Evolutionary conservation across 1,284 basidiomycete genomes (phyloP), one percentile per base, ranked within the genome.

Genomic region (Microbotryum silenes-acaulis): DNA sequence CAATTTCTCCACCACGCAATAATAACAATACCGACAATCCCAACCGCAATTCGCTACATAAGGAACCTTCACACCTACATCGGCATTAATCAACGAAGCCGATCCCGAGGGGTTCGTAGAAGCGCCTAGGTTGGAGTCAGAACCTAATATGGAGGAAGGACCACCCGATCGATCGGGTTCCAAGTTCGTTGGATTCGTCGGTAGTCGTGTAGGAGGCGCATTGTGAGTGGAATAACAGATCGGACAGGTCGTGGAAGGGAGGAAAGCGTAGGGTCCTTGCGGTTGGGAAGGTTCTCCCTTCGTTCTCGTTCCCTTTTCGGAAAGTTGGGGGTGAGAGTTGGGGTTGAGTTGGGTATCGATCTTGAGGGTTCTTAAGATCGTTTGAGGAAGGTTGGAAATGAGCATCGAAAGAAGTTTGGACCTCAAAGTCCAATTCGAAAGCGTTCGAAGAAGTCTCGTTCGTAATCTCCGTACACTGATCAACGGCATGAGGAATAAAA

Each of bases 401-500:
- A 71, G 27, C 6, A 48, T 10, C 47, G 54, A 59, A 29, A 66
- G 51, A 10, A 57, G 54, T 31, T 23, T 51, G 31, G 59, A 65
- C 45, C 51, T 55, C 44, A 47, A 60, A 29, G 61, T 56, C 23
- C 51, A 54, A 27, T 45, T 50, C 37, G 74, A 75, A 48, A 72
- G 60, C 53, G 72, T 49, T 61, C 80, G 80, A 56, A 77, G 75
- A 47, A 87, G 63, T 37, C 82, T 80, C 52, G 85, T 81, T 42
- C 88, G 66, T 44, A 78, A 27, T 85, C 77, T 49, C 80, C 79
- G 67, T 81, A 85, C 48, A 68, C 84, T 85, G 67, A 97, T 78
- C 44, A 97, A 81, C 0, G 96, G 96, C 3, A 98, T 79, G 7
- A 93, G 77, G 78, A 97, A 97, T 50, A 98, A 79, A 29, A 97